A percentile compares a stretch with the other conserved stretches of the same genome.
These are phyloP conservation scores for Groenewaldozyma sp. DNA, from an alignment of 1,139 yeast genomes.

Conservation along the genomic window DNA sequence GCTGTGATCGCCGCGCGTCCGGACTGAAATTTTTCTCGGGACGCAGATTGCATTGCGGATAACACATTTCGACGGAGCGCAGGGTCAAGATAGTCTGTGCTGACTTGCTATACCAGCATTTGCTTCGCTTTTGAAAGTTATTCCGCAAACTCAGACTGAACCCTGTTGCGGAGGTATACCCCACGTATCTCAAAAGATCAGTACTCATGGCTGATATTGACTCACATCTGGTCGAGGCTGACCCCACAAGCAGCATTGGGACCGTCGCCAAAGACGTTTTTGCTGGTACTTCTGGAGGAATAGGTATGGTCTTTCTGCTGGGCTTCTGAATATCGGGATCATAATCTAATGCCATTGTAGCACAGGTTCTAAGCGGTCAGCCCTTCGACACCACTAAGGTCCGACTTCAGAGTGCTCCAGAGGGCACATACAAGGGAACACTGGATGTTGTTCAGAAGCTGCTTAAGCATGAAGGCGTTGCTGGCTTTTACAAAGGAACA, in stretches of 20 bases:
- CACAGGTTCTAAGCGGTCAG: constrained; percentile 92
- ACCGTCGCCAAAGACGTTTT: constrained; percentile 72
- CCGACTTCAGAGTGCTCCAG: constrained; percentile 75
- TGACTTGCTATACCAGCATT: too few relatives aligned
- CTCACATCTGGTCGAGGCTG: constrained; percentile 26
- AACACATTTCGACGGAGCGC: too few relatives aligned
- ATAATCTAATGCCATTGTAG: constrained; percentile 23
- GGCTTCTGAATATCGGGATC: background rate
- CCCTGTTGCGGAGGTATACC: too few relatives aligned
- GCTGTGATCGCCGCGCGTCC: too few relatives aligned
- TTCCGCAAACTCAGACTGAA: too few relatives aligned
- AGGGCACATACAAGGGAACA: constrained; percentile 66
- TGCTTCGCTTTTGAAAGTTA: too few relatives aligned
- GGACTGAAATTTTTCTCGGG: too few relatives aligned
- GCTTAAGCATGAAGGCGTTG: constrained; percentile 62
- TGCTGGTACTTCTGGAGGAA: constrained; percentile 91
- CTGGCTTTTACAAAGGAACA: constrained; percentile 86
- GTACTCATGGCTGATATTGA: constrained; percentile 25
- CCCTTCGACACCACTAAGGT: constrained; percentile 95
- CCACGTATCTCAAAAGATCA: too few relatives aligned
- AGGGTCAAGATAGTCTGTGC: too few relatives aligned
- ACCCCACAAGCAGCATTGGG: constrained; percentile 25
- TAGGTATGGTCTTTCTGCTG: constrained; percentile 27
- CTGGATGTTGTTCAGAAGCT: constrained; percentile 65
- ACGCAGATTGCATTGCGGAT: too few relatives aligned